Conservation (phyloP, 2,329 filamentous ascomycete genomes). For the Bipolaris bicolor region DNA sequence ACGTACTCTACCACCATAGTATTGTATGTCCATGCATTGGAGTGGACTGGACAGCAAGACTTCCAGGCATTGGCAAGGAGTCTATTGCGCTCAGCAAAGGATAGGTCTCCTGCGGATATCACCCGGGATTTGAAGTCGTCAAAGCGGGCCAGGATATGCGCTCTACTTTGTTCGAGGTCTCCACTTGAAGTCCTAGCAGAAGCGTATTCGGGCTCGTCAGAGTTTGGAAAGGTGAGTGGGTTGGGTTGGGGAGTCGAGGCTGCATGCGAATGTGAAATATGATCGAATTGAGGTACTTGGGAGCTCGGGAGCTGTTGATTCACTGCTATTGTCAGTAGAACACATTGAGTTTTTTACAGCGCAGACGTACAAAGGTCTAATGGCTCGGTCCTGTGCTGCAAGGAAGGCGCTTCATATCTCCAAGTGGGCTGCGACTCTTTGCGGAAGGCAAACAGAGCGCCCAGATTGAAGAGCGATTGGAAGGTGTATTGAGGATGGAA, state of each 20-base stretch:
- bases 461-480: conserved; percentile 35
- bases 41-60: conserved; percentile 11
- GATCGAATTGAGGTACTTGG: conserved; percentile 2
- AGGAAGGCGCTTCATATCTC: conserved; percentile 47
- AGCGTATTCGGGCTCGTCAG: neutral
- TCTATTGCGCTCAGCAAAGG: neutral
- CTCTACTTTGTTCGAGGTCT: neutral
- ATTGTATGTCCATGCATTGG: conserved; percentile 17
- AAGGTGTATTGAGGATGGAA: conserved; percentile 43
- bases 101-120: conserved; percentile 2
- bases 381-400: conserved; percentile 17
- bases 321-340: conserved; percentile 9
- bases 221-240: conserved; percentile 3
- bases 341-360: neutral
- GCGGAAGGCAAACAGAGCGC: conserved; percentile 37
- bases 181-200: neutral
- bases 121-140: conserved; percentile 17
- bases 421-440: conserved; percentile 32
- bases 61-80: conserved; percentile 11
- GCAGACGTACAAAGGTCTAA: conserved; percentile 28
- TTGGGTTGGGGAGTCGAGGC: neutral
- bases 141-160: conserved; percentile 11
- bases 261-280: neutral
- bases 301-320: neutral
- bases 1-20: conserved; percentile 23